Conservation (phyloP, 208 protist species). For the Crithidia sp. region DNA sequence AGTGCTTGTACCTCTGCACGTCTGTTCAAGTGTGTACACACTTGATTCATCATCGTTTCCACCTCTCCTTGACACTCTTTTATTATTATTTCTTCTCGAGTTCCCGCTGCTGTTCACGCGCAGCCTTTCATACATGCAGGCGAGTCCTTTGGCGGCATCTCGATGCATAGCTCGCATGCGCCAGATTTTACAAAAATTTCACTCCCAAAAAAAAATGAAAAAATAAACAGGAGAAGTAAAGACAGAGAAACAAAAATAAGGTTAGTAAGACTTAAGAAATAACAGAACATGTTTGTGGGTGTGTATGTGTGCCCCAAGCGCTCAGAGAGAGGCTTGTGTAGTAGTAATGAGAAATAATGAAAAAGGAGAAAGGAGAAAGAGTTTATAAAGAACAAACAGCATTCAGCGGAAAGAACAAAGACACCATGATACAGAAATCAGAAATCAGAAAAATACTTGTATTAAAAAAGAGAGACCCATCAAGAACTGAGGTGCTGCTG, state of each 20-base stretch:
- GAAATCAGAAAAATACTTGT: not conserved
- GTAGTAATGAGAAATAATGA: not conserved
- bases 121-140: too few species aligned
- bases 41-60: too few species aligned
- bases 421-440: not conserved
- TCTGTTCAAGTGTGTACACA: too few species aligned
- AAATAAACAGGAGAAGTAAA: not conserved
- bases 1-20: too few species aligned
- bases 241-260: slow-evolving; percentile 6
- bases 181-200: not conserved
- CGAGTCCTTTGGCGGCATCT: too few species aligned
- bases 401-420: not conserved
- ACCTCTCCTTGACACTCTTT: too few species aligned
- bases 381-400: not conserved
- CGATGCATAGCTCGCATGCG: too few species aligned
- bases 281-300: too few species aligned
- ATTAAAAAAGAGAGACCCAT: not conserved
- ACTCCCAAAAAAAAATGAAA: slow-evolving; percentile 4
- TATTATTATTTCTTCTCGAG: too few species aligned
- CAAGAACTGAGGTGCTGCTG: not conserved
- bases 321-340: too few species aligned
- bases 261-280: not conserved
- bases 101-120: too few species aligned
- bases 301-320: too few species aligned
- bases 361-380: not conserved